These are phyloP conservation scores for Discostella pseudostelligera DNA, from an alignment of 108 stramenopile genomes.

Conservation along the genomic window DNA sequence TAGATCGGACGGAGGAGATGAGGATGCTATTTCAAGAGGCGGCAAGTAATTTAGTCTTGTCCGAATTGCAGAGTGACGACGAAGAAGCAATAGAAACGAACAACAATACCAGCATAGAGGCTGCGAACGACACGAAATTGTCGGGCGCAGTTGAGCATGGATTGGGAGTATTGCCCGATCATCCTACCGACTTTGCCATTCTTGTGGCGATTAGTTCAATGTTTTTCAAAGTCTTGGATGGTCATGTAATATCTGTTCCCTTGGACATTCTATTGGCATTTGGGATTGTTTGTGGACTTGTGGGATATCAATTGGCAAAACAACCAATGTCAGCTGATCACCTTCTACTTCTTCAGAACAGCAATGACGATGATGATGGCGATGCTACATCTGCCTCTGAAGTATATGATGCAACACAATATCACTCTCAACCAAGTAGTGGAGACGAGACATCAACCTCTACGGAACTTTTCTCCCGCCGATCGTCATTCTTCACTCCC, in stretches of 20 bases:
- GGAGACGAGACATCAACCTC: no score
- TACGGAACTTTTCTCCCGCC: no score
- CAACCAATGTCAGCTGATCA: no score
- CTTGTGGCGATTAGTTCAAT: conserved; percentile 17
- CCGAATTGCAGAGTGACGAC: background rate
- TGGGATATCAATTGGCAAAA: conserved; percentile 31
- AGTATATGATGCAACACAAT: no score
- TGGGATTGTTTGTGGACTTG: conserved; percentile 24
- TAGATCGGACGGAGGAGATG: conserved; percentile 16
- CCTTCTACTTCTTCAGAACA: no score
- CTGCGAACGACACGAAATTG: background rate
- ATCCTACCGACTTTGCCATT: conserved; percentile 24
- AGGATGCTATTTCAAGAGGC: background rate
- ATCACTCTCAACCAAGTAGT: no score
- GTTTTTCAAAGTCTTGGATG: conserved; percentile 30
- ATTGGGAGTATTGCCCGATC: conserved; percentile 16
- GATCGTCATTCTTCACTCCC: no score
- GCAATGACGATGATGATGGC: no score
- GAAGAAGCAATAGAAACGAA: background rate
- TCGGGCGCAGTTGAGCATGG: background rate
- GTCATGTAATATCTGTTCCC: conserved; percentile 14
- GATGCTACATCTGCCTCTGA: no score
- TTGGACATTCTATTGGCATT: conserved; percentile 26
- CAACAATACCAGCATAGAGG: background rate
- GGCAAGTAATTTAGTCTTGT: conserved; percentile 1